Conservation (phyloP, 768 basidiomycete species). For the Trichaptum fuscoviolaceum region DNA sequence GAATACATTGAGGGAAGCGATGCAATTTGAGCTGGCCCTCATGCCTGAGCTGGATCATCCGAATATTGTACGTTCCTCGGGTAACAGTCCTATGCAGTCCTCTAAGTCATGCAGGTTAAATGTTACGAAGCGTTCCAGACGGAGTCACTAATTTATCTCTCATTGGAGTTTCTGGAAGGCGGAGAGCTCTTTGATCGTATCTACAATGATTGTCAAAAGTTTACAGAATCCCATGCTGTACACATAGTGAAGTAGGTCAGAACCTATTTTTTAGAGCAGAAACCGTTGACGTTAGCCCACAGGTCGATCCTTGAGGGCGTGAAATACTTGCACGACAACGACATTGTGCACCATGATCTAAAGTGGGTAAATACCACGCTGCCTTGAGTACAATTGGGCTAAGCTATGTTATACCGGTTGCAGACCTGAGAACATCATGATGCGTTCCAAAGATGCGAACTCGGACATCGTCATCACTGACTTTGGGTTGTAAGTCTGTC, state of each 20-base stretch:
- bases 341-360: slow-evolving; percentile 96
- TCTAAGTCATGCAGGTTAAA: slow-evolving; percentile 59
- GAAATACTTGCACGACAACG: slow-evolving; percentile 83
- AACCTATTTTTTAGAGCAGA: background rate
- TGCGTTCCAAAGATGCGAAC: slow-evolving; percentile 67
- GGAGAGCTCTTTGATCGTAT: slow-evolving; percentile 95
- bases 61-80: slow-evolving; percentile 63
- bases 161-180: slow-evolving; percentile 89
- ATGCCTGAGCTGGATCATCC: slow-evolving; percentile 85
- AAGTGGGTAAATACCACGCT: slow-evolving; percentile 47
- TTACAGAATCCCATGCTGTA: slow-evolving; percentile 90
- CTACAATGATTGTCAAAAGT: slow-evolving; percentile 68
- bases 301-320: slow-evolving; percentile 85
- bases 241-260: slow-evolving; percentile 60
- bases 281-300: background rate
- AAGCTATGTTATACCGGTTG: background rate
- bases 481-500: slow-evolving; percentile 85
- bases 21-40: slow-evolving; percentile 83
- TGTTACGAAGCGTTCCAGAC: slow-evolving; percentile 98
- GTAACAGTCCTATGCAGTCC: background rate
- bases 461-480: slow-evolving; percentile 95
- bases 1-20: slow-evolving; percentile 95
- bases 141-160: slow-evolving; percentile 86
- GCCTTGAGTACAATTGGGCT: background rate
- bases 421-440: slow-evolving; percentile 95